Conservation (phyloP, 2,329 filamentous ascomycete species). For the Ophiostoma sp. region DNA sequence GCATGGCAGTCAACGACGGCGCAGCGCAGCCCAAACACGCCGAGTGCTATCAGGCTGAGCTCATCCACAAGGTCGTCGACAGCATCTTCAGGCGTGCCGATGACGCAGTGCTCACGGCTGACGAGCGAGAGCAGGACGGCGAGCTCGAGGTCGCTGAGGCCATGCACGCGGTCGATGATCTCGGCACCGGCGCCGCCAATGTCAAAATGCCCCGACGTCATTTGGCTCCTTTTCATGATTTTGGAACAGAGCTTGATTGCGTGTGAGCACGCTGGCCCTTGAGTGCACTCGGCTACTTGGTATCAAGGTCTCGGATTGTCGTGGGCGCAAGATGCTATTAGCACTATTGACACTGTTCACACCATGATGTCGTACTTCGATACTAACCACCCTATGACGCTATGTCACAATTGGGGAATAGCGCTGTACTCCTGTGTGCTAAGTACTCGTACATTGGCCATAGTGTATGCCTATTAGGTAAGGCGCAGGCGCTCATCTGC, state of each 20-base stretch:
- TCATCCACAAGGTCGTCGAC: conserved; percentile 68
- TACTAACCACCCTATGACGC: conserved; percentile 3
- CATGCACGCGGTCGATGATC: conserved; percentile 65
- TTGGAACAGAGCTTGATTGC: neutral
- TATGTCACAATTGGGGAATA: conserved; percentile 2
- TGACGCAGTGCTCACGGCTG: conserved; percentile 79
- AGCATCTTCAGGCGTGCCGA: conserved; percentile 61
- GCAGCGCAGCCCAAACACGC: conserved; percentile 67
- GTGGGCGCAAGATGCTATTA: neutral
- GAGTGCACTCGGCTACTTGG: too few relatives aligned
- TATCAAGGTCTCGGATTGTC: too few relatives aligned
- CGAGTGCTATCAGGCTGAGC: conserved; percentile 61
- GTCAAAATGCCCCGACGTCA: neutral
- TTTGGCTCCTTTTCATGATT: too few relatives aligned
- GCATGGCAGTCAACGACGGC: conserved; percentile 67
- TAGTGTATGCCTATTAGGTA: conserved; percentile 3
- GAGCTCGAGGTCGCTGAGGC: conserved; percentile 80
- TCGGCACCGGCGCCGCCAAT: conserved; percentile 38
- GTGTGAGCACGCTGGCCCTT: neutral
- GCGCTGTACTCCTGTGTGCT: neutral
- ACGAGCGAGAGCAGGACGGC: conserved; percentile 77
- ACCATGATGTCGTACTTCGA: neutral
- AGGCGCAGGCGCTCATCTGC: neutral
- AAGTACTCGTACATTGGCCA: neutral
- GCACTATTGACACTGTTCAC: neutral